phyloP scores from a whole-genome alignment of 1,284 basidiomycete species.

The Vanrija humicola region DNA sequence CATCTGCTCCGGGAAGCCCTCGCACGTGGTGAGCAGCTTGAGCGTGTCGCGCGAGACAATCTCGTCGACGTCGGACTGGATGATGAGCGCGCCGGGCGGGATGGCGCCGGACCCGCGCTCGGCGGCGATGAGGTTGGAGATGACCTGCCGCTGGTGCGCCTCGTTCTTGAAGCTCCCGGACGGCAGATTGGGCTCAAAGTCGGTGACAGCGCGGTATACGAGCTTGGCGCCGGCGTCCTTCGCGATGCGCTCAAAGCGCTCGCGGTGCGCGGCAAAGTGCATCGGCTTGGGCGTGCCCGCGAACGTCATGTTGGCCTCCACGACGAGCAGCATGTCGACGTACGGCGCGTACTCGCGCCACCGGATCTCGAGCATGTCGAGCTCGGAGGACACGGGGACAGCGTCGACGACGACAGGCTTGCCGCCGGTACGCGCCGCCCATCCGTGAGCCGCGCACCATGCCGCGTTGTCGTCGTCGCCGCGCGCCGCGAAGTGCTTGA shows the following conservation, averaged over 20 bases:
- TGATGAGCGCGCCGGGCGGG: constrained; percentile 48
- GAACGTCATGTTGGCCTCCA: constrained; percentile 63
- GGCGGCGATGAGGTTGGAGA: not conserved
- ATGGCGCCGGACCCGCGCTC: not conserved
- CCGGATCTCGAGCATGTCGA: constrained; percentile 66
- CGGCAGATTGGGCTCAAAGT: constrained; percentile 28
- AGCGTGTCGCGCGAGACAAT: constrained; percentile 60
- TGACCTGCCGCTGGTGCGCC: constrained; percentile 4
- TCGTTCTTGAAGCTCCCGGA: constrained; percentile 50
- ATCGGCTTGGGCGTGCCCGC: constrained; percentile 60
- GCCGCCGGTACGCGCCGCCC: constrained; percentile 4
- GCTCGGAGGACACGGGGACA: constrained; percentile 61
- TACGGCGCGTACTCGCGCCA: constrained; percentile 61
- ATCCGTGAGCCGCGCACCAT: constrained; percentile 27
- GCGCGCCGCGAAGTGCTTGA: constrained; percentile 19
- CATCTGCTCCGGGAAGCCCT: constrained; percentile 53
- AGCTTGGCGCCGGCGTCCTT: constrained; percentile 4
- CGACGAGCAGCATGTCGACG: constrained; percentile 63
- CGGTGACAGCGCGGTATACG: constrained; percentile 11
- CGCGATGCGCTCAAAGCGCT: constrained; percentile 20
- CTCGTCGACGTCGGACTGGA: constrained; percentile 69
- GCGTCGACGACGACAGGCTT: constrained; percentile 51
- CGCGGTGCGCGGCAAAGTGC: constrained; percentile 48
- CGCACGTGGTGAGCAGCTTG: constrained; percentile 58
- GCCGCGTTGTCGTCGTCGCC: not conserved